Evolutionary conservation across 805 yeast genomes (phyloP).

Genomic region (Myxozyma melibiosi): DNA sequence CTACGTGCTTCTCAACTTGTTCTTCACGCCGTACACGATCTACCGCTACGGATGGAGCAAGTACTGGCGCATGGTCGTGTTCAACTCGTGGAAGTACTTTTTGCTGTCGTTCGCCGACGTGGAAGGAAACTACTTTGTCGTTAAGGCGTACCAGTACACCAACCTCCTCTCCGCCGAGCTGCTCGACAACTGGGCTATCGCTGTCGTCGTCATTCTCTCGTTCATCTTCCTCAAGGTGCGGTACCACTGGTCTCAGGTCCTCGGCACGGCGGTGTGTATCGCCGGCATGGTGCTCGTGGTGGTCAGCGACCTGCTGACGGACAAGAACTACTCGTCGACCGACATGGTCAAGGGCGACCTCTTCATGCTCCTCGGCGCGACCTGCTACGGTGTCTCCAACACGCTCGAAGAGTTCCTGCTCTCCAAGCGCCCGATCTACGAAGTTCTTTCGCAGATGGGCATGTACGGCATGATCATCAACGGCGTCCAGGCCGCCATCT

Average conservation of each 20-base stretch:
- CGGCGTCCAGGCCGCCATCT: conserved; percentile 50
- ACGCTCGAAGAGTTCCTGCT: conserved; percentile 50
- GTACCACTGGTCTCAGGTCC: conserved; percentile 50
- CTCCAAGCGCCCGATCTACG: conserved; percentile 50
- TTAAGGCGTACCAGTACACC: conserved; percentile 49
- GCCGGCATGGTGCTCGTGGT: conserved; percentile 50
- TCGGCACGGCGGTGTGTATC: conserved; percentile 47
- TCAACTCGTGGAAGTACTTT: conserved; percentile 50
- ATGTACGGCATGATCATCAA: conserved; percentile 48
- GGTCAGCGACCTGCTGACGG: conserved; percentile 47
- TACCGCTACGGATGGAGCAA: conserved; percentile 45
- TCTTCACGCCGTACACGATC: conserved; percentile 47
- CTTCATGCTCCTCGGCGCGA: conserved; percentile 49
- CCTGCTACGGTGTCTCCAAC: conserved; percentile 51
- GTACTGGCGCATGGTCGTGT: conserved; percentile 39
- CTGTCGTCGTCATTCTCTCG: conserved; percentile 48
- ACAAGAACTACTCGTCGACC: conserved; percentile 46
- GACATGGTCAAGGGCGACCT: conserved; percentile 50
- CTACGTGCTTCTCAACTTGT: conserved; percentile 44
- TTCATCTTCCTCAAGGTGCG: conserved; percentile 48
- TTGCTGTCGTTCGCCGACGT: conserved; percentile 50
- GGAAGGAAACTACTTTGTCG: conserved; percentile 52
- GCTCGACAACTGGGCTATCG: conserved; percentile 51
- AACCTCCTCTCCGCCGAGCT: conserved; percentile 49
- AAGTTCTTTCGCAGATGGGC: conserved; percentile 50